These are phyloP conservation scores for Ceratobasidium sp. DNA, from an alignment of 1,284 basidiomycete species.

Conservation along the genomic window DNA sequence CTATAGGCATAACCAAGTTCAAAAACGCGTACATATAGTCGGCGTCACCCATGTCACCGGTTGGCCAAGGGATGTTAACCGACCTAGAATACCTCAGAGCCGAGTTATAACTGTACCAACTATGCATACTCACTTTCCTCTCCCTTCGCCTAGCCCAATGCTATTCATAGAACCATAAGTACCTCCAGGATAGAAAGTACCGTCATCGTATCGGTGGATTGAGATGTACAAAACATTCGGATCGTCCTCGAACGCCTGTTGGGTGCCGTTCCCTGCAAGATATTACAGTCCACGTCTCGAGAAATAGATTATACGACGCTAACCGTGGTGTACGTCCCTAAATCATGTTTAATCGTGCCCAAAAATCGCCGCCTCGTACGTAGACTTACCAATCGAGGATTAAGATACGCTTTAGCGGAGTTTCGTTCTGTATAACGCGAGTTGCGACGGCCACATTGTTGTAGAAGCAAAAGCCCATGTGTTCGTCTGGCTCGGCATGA, in stretches of 20 bases:
- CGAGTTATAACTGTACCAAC: conserved; percentile 41
- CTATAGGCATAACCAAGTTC: conserved; percentile 95
- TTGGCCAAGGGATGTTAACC: conserved; percentile 97
- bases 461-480: conserved; percentile 99
- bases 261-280: conserved; percentile 89
- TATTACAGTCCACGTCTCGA: neutral
- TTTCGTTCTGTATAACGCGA: conserved; percentile 76
- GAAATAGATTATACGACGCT: neutral
- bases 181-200: conserved; percentile 91
- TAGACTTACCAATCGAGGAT: conserved; percentile 91
- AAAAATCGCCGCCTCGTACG: conserved; percentile 32
- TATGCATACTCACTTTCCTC: conserved; percentile 75
- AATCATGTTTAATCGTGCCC: conserved; percentile 41
- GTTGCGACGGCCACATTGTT: conserved; percentile 98
- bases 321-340: conserved; percentile 98
- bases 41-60: conserved; percentile 87
- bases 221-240: conserved; percentile 95
- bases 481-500: conserved; percentile 96
- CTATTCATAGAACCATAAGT: conserved; percentile 88
- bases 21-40: conserved; percentile 99
- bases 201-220: conserved; percentile 92
- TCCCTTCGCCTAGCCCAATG: conserved; percentile 83
- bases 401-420: conserved; percentile 79
- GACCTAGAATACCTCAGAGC: conserved; percentile 62
- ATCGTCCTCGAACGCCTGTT: conserved; percentile 93